Conservation (phyloP, 2,329 filamentous ascomycete genomes). For the Sporothrix mexicana region DNA sequence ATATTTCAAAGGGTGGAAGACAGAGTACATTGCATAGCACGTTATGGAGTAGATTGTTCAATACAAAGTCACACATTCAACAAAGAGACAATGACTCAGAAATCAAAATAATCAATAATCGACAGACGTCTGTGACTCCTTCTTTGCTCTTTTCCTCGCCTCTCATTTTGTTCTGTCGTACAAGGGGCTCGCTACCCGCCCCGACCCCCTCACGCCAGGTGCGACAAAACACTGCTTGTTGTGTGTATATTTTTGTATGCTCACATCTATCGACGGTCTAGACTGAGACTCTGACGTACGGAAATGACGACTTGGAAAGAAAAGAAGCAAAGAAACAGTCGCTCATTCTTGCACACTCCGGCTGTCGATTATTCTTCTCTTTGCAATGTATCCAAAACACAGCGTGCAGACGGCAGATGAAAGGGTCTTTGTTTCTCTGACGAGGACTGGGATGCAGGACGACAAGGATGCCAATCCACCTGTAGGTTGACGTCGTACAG, state of each 20-base stretch:
- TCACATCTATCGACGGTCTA: background rate
- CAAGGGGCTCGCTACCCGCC: slow-evolving; percentile 17
- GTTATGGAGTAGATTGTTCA: no score
- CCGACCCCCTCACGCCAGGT: background rate
- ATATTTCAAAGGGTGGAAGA: no score
- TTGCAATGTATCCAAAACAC: slow-evolving; percentile 22
- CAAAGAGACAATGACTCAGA: no score
- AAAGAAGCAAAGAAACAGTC: background rate
- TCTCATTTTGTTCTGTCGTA: background rate
- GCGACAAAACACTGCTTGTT: background rate
- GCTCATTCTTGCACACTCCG: background rate
- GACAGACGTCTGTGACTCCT: background rate
- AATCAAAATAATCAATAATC: no score
- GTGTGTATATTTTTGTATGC: background rate
- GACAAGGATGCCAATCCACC: background rate
- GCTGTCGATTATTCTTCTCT: background rate
- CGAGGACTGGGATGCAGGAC: background rate
- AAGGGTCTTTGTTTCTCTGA: background rate
- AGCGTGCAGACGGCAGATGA: background rate
- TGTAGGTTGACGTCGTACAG: background rate
- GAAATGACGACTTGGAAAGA: background rate
- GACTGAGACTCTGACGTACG: background rate
- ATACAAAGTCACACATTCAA: no score
- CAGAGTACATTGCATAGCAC: no score
- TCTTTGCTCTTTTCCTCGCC: background rate